Evolutionary conservation across 345 rosid species (phyloP), one percentile per base, ranked within the genome.

Genomic region (Excoecaria cochinchinensis): DNA sequence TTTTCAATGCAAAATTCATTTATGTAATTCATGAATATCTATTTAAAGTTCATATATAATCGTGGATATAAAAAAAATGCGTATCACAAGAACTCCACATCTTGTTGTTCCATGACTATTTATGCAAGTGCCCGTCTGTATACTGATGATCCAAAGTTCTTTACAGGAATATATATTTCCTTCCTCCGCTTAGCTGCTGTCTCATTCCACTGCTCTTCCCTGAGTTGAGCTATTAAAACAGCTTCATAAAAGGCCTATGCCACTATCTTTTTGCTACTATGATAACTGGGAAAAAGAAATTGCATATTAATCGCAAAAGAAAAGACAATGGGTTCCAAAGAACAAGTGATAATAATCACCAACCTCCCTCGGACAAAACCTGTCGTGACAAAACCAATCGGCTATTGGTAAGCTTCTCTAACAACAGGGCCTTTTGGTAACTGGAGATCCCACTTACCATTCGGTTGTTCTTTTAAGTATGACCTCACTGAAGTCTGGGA

Each of bases 331-430:
- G n/a, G 24, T n/a, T 67, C 21, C 14, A 52, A 36, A 5, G 19
- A 53, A 42, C 47, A 48, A 75, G 67, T 21, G 36, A 48, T 4
- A 47, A 48, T 31, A 55, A 57, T 13, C 39, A 77, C 89, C 79
- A 73, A 95, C 97, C 95, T 92, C 67, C 99, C 97, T 69, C 85
- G 78, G 58, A 91, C 89, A 80, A 89, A 89, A 67, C 99, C 99
- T 44, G 95, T 85, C 16, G 97, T 90, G 25, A 91, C 87, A 74
- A 95, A 92, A 72, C 99, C 99, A 19, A 95, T 82, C 24, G 97
- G 94, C 88, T 86, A 88, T 69, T 92, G 78, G 73, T 82, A 85
- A 73, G 85, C 79, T 80, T 83, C 86, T 63, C 61, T 77, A 22
- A 80, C 69, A 64, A 77, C 73, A 52, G 81, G 69, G 65, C 89